Conservation (phyloP, 495 filamentous ascomycete genomes). For the Tuber calosporum region DNA sequence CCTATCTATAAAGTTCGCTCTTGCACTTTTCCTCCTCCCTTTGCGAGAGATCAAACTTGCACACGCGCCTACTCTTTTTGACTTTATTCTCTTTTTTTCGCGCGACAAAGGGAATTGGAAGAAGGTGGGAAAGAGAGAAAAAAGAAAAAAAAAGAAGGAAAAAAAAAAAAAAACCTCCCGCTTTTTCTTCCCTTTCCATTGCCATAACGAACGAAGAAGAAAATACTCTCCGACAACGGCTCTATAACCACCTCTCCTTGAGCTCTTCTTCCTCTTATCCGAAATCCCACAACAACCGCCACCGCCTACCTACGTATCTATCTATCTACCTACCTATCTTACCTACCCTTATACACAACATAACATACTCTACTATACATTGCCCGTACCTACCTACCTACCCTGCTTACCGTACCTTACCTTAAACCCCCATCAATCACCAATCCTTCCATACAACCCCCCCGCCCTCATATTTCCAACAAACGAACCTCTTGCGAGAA, state of each 20-base stretch:
- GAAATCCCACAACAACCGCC: neutral
- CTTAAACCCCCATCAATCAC: neutral
- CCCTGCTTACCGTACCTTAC: neutral
- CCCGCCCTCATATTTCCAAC: neutral
- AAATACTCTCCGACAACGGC: conserved; percentile 17
- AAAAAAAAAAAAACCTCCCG: conserved; percentile 13
- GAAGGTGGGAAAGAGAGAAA: conserved; percentile 13
- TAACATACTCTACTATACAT: neutral
- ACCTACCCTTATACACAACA: neutral
- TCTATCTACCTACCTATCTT: neutral
- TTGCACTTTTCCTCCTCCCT: conserved; percentile 20
- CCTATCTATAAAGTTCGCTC: conserved; percentile 35
- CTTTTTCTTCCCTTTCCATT: conserved; percentile 17
- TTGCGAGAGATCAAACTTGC: conserved; percentile 4
- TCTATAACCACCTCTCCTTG: conserved; percentile 3
- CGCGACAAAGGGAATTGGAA: conserved; percentile 21
- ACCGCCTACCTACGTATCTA: conserved; percentile 9
- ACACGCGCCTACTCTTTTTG: conserved; percentile 7
- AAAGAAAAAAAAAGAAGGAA: conserved; percentile 22
- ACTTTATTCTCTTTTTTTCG: conserved; percentile 25
- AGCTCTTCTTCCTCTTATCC: conserved; percentile 2
- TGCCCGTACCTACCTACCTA: neutral
- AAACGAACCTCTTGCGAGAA: neutral
- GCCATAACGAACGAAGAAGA: conserved; percentile 13
- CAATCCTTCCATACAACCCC: neutral